Conservation (phyloP, 352 stramenopile genomes). For the Aphanomyces euteiches region DNA sequence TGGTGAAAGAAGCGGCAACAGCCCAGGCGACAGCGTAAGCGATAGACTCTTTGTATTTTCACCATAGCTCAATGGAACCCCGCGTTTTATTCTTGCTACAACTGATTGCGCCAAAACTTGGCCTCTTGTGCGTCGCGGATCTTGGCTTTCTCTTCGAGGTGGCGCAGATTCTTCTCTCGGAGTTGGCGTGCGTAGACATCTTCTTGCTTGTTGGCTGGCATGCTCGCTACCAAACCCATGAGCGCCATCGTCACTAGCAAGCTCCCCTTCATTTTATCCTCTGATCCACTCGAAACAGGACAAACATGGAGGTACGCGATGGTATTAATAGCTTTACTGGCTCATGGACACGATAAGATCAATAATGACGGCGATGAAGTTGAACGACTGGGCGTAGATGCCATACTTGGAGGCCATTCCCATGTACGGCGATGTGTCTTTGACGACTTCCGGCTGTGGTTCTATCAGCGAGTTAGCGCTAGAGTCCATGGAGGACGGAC, state of each 20-base stretch:
- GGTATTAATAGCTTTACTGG: neutral
- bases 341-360: slow-evolving; percentile 44
- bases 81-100: slow-evolving; percentile 2
- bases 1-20: neutral
- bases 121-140: slow-evolving; percentile 25
- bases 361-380: slow-evolving; percentile 64
- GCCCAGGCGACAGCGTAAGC: neutral
- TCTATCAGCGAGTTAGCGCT: slow-evolving; percentile 7
- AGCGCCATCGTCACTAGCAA: too few species aligned
- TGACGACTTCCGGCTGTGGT: slow-evolving; percentile 42
- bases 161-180: slow-evolving; percentile 17
- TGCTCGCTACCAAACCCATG: too few species aligned
- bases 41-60: neutral
- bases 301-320: too few species aligned
- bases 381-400: slow-evolving; percentile 50
- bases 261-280: too few species aligned
- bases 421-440: slow-evolving; percentile 55
- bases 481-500: too few species aligned
- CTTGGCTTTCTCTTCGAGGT: slow-evolving; percentile 16
- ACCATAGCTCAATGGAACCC: slow-evolving; percentile 19
- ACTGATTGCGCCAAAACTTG: slow-evolving; percentile 21
- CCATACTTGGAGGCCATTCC: slow-evolving; percentile 39
- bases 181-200: neutral
- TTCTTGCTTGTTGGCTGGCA: too few species aligned
- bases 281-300: too few species aligned